A percentile compares a stretch with the other conserved stretches of the same genome.
These are phyloP conservation scores for Phlebiopsis gigantea DNA, from an alignment of 768 basidiomycete genomes.

Conservation along the genomic window DNA sequence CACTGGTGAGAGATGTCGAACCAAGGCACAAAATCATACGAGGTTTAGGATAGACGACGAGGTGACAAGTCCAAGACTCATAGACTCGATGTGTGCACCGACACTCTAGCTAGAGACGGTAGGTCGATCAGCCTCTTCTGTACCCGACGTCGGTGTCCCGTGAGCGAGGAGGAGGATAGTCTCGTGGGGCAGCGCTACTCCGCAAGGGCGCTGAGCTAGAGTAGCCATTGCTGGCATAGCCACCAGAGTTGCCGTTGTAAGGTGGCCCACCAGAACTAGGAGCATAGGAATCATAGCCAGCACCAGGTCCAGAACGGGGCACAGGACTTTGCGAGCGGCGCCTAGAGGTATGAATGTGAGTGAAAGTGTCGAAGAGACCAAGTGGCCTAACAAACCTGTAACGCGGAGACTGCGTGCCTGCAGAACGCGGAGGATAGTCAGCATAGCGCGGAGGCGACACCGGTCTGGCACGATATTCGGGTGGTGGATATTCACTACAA, in stretches of 20 bases:
- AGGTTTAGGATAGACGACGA: not conserved
- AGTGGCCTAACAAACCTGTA: conserved; percentile 29
- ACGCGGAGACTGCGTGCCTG: conserved; percentile 27
- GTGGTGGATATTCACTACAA: conserved; percentile 52
- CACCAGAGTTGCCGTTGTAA: conserved; percentile 26
- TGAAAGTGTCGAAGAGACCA: not conserved
- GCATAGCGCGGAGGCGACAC: conserved; percentile 41
- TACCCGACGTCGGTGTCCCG: conserved; percentile 30
- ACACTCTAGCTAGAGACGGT: not conserved
- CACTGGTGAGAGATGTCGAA: not conserved
- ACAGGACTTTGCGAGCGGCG: conserved; percentile 73
- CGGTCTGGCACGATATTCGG: conserved; percentile 44
- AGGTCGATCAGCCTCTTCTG: conserved; percentile 18
- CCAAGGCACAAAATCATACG: not conserved
- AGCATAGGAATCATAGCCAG: conserved; percentile 49
- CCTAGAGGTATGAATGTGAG: conserved; percentile 27
- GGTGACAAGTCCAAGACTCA: not conserved
- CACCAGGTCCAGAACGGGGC: conserved; percentile 37
- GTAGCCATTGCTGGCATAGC: conserved; percentile 46
- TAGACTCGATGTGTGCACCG: not conserved
- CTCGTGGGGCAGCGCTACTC: conserved; percentile 30
- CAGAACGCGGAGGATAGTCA: conserved; percentile 34
- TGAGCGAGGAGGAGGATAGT: conserved; percentile 32
- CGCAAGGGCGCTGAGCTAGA: conserved; percentile 29
- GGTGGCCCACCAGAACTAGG: conserved; percentile 20